A percentile compares a stretch with the other conserved stretches of the same genome.
Evolutionary conservation across 1,284 basidiomycete species (phyloP).

Genomic region (Fomitopsis pinicola): DNA sequence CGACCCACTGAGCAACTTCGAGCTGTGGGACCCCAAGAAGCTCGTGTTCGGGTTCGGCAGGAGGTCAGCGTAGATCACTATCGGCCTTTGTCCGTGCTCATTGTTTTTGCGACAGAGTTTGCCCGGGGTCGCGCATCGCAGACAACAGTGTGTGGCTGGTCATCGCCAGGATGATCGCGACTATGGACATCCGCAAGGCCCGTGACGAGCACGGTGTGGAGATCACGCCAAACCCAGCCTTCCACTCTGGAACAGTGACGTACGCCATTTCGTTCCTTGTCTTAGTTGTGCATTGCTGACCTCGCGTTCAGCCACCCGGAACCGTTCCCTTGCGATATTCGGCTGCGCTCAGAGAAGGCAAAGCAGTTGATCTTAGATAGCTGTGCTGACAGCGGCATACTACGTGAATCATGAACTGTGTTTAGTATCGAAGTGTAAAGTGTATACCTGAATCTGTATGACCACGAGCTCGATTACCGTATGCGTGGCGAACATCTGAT

Average conservation of each 20-base stretch:
- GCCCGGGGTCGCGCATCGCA: conserved; percentile 16
- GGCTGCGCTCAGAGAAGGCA: no score
- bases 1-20: conserved; percentile 42
- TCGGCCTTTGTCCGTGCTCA: not conserved
- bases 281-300: no score
- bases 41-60: conserved; percentile 21
- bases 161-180: conserved; percentile 13
- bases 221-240: conserved; percentile 2
- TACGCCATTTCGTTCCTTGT: not conserved
- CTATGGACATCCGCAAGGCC: conserved; percentile 11
- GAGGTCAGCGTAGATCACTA: conserved; percentile 32
- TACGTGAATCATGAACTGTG: not conserved
- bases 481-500: no score
- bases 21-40: conserved; percentile 11
- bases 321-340: no score
- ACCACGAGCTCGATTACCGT: no score
- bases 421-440: not conserved
- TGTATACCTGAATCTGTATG: no score
- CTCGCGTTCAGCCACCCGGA: no score
- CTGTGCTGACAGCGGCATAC: not conserved
- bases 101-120: conserved; percentile 8
- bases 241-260: conserved; percentile 1
- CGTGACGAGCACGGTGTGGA: conserved; percentile 7
- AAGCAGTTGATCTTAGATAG: not conserved
- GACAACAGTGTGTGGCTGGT: conserved; percentile 7